Evolutionary conservation across 163 green algal genomes (phyloP), one percentile per base, ranked within the genome.

Genomic region (Scenedesmus sp.): DNA sequence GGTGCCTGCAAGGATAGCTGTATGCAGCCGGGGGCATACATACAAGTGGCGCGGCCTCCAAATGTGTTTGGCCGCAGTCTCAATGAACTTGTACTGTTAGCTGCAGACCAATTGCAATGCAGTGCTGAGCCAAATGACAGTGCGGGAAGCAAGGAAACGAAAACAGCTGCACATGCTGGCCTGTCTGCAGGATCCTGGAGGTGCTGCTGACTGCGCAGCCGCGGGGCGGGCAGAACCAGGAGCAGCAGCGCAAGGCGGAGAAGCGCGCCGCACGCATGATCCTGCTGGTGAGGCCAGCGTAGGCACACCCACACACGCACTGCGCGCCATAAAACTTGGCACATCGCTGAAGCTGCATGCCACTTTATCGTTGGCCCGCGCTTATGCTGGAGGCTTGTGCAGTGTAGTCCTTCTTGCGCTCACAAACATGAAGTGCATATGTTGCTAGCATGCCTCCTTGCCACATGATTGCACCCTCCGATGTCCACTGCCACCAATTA

Each of bases 251-350:
- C 40, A 91, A 86, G 42, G 68, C 73, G 18, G 93, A 94, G 72
- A 87, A 92, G 44, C 90, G 87, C 33, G 93, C 87, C 65, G 92
- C 95, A 18, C 90, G 92, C 37, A 94, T 94, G 87, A 97, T 97
- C 80, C 37, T 49, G 59, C 22, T 24, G 76, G 87, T 91, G 70
- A 91, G 76, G 20, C 43, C 20, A 82, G 72, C 53, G 16, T 16
- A 68, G 56, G 15, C 16, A 24, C 16, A 20, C 18, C 30, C 24
- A n/a, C 6, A 76, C 6, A 24, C 30, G 30, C 30, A 68, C 24
- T 13, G 3, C 56, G 26, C 3, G 56, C 18, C 22, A 33, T n/a
- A 6, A 30, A 22, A 3, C 9, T 2, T 7, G 22, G 12, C 59
- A 72, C 59, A 72, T 4, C 59, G 59, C 59, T 35, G 2, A 46